Conservation (phyloP, 2,329 filamentous ascomycete species). For the Aspergillus hiratsukae region DNA sequence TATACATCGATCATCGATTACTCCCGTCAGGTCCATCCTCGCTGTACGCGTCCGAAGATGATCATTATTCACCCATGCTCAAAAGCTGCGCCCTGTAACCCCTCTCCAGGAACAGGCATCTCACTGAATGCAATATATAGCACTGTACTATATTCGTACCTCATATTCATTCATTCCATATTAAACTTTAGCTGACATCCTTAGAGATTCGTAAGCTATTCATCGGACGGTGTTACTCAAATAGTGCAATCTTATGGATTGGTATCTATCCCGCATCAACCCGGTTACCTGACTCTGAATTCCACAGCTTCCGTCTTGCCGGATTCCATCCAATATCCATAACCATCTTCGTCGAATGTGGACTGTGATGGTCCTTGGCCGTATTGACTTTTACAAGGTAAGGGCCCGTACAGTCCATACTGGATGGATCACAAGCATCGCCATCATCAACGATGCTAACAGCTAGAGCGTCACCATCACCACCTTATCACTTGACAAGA, state of each 20-base stretch:
- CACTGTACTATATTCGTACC: background rate
- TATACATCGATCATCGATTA: background rate
- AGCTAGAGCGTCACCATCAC: background rate
- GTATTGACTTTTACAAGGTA: background rate
- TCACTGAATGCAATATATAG: background rate
- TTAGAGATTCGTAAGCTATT: background rate
- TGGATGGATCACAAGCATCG: background rate
- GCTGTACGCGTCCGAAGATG: background rate
- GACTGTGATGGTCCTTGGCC: background rate
- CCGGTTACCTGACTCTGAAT: background rate
- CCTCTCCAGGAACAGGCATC: background rate
- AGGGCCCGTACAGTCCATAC: background rate
- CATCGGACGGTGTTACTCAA: background rate
- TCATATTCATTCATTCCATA: background rate
- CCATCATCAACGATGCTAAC: background rate
- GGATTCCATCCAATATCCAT: background rate
- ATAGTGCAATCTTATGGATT: constrained; percentile 4
- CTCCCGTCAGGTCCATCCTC: background rate
- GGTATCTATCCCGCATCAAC: constrained; percentile 4
- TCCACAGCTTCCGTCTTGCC: constrained; percentile 4
- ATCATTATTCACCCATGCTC: background rate
- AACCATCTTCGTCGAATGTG: background rate
- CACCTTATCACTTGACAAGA: background rate
- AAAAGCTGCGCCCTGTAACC: background rate
- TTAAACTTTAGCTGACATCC: background rate